Percentiles rank a stretch among this genome's conserved stretches.
Conservation (phyloP, 345 rosid genomes). For the Moringa oleifera region DNA sequence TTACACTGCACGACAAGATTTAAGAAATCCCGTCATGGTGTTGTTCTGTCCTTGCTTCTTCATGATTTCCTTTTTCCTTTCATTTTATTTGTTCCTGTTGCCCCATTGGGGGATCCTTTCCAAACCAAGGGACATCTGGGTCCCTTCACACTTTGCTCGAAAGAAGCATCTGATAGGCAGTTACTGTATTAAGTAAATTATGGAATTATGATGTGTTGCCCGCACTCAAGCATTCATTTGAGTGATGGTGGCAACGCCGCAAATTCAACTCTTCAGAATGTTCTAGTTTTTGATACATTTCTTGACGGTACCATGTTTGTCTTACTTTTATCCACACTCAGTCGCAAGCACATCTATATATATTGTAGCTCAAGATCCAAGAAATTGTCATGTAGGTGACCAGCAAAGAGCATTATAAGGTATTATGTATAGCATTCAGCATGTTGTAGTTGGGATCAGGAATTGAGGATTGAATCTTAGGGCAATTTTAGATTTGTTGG, state of each 20-base stretch:
- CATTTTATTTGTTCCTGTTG: neutral
- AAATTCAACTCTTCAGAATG: neutral
- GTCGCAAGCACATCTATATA: too few species aligned
- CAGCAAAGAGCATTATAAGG: too few species aligned
- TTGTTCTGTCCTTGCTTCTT: neutral
- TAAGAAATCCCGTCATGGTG: conserved; percentile 12
- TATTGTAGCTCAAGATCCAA: too few species aligned
- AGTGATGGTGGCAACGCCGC: neutral
- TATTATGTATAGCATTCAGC: too few species aligned
- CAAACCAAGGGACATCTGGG: conserved; percentile 4
- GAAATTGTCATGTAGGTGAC: too few species aligned
- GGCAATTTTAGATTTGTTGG: too few species aligned
- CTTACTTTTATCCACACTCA: too few species aligned
- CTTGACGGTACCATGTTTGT: too few species aligned
- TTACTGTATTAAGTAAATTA: neutral
- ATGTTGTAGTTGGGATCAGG: too few species aligned
- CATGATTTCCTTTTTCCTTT: neutral
- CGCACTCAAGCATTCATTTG: neutral
- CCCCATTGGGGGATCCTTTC: conserved; percentile 12
- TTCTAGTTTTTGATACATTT: too few species aligned
- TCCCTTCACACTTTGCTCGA: neutral
- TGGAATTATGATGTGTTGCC: neutral
- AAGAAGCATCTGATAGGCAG: neutral
- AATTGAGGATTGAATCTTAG: too few species aligned
- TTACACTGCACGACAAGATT: conserved; percentile 74